Evolutionary conservation across 1,284 basidiomycete genomes (phyloP).

Genomic region (Taiwanofungus camphoratus): DNA sequence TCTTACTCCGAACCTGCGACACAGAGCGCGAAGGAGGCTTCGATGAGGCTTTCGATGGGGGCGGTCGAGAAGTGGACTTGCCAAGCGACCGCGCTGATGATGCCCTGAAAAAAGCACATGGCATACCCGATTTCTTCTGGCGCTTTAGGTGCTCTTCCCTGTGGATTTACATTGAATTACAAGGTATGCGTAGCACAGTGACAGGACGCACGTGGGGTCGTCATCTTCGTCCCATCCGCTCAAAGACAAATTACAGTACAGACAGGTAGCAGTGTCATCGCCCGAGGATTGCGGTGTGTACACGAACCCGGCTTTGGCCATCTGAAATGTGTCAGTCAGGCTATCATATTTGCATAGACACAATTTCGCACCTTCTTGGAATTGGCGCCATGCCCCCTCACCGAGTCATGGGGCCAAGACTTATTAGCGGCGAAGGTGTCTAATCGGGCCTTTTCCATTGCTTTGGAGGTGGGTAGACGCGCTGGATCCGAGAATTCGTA

Average conservation of each 20-base stretch:
- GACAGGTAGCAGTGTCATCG: conserved; percentile 73
- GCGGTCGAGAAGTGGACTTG: conserved; percentile 18
- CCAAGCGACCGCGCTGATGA: conserved; percentile 13
- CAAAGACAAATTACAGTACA: conserved; percentile 70
- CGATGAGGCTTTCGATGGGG: conserved; percentile 14
- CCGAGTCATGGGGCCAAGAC: conserved; percentile 71
- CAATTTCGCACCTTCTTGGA: conserved; percentile 54
- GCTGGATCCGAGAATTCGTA: conserved; percentile 42
- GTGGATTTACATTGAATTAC: conserved; percentile 4
- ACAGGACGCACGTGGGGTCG: conserved; percentile 62
- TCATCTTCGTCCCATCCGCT: conserved; percentile 79
- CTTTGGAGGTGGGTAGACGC: conserved; percentile 58
- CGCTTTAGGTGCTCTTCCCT: conserved; percentile 66
- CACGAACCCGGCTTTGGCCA: conserved; percentile 80
- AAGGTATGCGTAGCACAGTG: neutral
- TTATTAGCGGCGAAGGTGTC: conserved; percentile 55
- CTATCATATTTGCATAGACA: neutral
- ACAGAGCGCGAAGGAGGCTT: conserved; percentile 17
- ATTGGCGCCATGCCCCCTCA: conserved; percentile 58
- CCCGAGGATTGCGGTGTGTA: conserved; percentile 57
- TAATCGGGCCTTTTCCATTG: conserved; percentile 63
- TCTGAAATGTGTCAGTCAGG: conserved; percentile 36
- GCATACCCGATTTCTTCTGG: conserved; percentile 35
- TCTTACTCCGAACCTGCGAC: conserved; percentile 13
- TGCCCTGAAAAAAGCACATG: conserved; percentile 49